A percentile compares a stretch with the other conserved stretches of the same genome.
Evolutionary conservation across 305 asterid species (phyloP).

Genomic region (Petunia hybrid): DNA sequence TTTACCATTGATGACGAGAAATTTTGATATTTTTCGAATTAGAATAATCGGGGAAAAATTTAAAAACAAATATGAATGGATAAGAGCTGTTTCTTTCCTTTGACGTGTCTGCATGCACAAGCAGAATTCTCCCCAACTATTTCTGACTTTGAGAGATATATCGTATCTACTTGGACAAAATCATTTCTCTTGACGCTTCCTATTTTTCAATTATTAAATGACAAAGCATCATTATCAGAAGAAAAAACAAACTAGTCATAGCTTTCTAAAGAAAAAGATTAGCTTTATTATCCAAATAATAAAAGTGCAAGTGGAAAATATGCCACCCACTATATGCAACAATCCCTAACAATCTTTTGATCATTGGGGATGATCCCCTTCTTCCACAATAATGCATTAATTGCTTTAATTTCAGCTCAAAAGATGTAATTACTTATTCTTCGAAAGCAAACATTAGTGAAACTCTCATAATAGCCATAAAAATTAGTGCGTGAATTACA

Average conservation of each 20-base stretch:
- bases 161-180: not conserved
- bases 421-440: no score
- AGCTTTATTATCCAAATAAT: not conserved
- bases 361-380: not conserved
- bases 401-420: no score
- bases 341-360: not conserved
- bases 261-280: not conserved
- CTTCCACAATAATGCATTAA: no score
- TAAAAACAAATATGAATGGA: not conserved
- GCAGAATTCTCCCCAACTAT: not conserved
- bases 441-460: no score
- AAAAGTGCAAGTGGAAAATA: not conserved
- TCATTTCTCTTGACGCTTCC: not conserved
- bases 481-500: no score
- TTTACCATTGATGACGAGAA: not conserved
- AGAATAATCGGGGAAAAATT: not conserved
- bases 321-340: not conserved
- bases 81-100: not conserved
- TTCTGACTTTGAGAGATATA: not conserved
- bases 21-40: not conserved
- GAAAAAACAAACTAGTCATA: not conserved
- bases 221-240: not conserved
- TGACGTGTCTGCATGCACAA: not conserved
- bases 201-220: not conserved
- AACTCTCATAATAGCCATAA: no score